Evolutionary conservation across 805 yeast species (phyloP), one percentile per base, ranked within the genome.

Genomic region (Myxozyma neotropica): DNA sequence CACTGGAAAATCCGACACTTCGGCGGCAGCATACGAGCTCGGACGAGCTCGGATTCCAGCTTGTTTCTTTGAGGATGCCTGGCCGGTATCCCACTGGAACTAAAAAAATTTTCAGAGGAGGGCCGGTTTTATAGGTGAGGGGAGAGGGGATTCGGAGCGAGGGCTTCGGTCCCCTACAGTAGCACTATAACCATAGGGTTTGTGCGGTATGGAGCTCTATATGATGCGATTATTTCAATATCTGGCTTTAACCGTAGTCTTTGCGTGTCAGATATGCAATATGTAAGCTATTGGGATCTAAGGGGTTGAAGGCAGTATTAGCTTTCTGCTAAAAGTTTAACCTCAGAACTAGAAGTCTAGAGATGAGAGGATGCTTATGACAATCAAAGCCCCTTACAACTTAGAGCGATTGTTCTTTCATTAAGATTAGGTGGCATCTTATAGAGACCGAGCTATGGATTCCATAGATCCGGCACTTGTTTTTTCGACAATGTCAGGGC

Each of bases 381-480:
- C 31, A 13, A 43, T 26, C 31, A 24, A 40, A 40, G 13, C 13
- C 4, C 44, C n/a, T 17, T 40, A 17, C 10, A 1, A 40, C 19
- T n/a, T 13, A 35, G 38, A 35, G n/a, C n/a, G n/a, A n/a, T n/a
- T n/a, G n/a, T n/a, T n/a, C n/a, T n/a, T n/a, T n/a, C n/a, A n/a
- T n/a, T n/a, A n/a, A n/a, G n/a, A n/a, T n/a, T n/a, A n/a, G n/a
- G n/a, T n/a, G n/a, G n/a, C n/a, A n/a, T n/a, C n/a, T n/a, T n/a
- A n/a, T n/a, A n/a, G n/a, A n/a, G n/a, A n/a, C n/a, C n/a, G n/a
- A 10, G 27, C 23, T 33, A 57, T 57, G 60, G 60, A 57, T 19
- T 39, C 60, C 4, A 38, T 53, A 26, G 61, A 57, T 57, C 50
- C 57, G 3, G 56, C 49, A 24, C 38, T 52, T n/a, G 48, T 57